These are phyloP conservation scores for Penicillium lividum DNA, from an alignment of 495 filamentous ascomycete species.

Conservation along the genomic window DNA sequence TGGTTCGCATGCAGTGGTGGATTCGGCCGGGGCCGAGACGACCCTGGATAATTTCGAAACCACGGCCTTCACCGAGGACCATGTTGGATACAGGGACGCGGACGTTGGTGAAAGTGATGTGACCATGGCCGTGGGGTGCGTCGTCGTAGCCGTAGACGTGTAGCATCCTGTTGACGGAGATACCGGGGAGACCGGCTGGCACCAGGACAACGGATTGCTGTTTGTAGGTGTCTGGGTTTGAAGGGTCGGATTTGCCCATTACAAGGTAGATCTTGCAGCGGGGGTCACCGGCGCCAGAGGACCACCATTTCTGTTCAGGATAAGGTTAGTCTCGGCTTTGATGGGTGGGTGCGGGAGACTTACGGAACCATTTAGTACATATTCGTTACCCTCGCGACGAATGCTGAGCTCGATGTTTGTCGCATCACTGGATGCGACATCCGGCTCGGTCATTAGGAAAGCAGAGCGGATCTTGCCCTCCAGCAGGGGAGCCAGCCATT, in stretches of 20 bases:
- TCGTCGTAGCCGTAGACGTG: constrained; percentile 93
- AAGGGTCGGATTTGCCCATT: constrained; percentile 81
- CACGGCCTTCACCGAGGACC: constrained; percentile 84
- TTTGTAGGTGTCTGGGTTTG: constrained; percentile 71
- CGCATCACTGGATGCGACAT: constrained; percentile 82
- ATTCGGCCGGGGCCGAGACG: constrained; percentile 89
- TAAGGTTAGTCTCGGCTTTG: not conserved
- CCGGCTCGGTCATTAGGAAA: constrained; percentile 93
- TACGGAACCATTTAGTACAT: constrained; percentile 82
- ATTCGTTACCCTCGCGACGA: constrained; percentile 75
- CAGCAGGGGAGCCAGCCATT: constrained; percentile 83
- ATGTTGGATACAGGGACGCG: constrained; percentile 76
- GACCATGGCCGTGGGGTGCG: constrained; percentile 89
- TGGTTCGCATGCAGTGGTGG: constrained; percentile 90
- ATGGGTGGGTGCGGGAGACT: constrained; percentile 20
- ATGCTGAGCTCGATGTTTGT: constrained; percentile 86
- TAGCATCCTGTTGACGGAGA: constrained; percentile 83
- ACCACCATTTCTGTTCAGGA: constrained; percentile 87
- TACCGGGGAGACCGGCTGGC: constrained; percentile 69
- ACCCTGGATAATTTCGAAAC: constrained; percentile 97
- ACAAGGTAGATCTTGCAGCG: constrained; percentile 88
- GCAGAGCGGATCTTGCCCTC: constrained; percentile 84
- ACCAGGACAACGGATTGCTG: constrained; percentile 91
- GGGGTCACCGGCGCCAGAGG: constrained; percentile 85
- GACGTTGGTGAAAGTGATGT: constrained; percentile 83